phyloP scores from a whole-genome alignment of 345 rosid genomes.

The Arabis hirsuta region DNA sequence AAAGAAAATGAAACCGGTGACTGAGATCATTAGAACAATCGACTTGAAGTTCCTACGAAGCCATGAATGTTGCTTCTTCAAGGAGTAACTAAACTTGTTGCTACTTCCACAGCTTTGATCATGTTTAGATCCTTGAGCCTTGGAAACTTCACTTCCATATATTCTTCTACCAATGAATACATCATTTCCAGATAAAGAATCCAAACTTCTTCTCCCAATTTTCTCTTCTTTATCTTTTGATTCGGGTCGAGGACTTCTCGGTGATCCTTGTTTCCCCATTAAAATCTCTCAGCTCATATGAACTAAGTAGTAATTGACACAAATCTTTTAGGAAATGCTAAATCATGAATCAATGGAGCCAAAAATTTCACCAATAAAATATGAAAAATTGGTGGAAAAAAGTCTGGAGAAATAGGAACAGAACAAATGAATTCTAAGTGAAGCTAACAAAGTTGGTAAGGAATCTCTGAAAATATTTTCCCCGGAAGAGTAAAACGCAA shows the following conservation, averaged over 20 bases:
- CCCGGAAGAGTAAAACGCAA: constrained; percentile 62
- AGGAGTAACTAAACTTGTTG: constrained; percentile 52
- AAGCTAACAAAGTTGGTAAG: constrained; percentile 61
- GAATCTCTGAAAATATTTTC: constrained; percentile 15
- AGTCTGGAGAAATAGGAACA: constrained; percentile 22
- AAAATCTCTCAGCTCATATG: constrained; percentile 21
- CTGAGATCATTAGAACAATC: constrained; percentile 50
- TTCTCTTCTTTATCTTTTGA: constrained; percentile 35
- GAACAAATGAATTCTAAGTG: constrained; percentile 50
- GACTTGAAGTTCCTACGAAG: constrained; percentile 55
- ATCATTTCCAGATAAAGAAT: constrained; percentile 55
- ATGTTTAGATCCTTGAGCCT: constrained; percentile 54
- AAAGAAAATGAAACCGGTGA: constrained; percentile 56
- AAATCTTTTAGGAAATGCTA: constrained; percentile 50
- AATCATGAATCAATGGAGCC: constrained; percentile 43
- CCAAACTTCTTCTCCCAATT: constrained; percentile 47
- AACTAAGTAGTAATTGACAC: background rate
- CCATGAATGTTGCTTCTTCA: constrained; percentile 65
- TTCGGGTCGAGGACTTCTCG: constrained; percentile 50
- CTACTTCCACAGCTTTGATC: constrained; percentile 48
- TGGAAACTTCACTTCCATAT: constrained; percentile 51
- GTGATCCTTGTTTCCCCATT: constrained; percentile 66
- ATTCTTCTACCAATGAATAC: constrained; percentile 60
- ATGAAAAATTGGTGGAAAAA: constrained; percentile 29
- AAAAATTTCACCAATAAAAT: constrained; percentile 31